These are phyloP conservation scores for Chlamydomonas incerta DNA, from an alignment of 139 green algal species.

Conservation along the genomic window DNA sequence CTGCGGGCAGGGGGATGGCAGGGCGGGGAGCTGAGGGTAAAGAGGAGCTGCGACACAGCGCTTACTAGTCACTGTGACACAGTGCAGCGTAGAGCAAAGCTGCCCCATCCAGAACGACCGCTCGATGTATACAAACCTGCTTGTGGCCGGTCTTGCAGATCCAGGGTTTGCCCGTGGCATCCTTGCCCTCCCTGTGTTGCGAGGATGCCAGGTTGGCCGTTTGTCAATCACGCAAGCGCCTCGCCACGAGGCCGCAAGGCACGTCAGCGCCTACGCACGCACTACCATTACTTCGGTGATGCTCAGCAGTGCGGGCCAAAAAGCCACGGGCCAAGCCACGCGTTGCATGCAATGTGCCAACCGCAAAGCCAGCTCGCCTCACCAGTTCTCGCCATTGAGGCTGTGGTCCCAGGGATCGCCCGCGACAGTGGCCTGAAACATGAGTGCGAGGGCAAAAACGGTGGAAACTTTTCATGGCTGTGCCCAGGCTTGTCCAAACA, in stretches of 20 bases:
- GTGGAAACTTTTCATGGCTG: no score
- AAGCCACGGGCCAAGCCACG: no score
- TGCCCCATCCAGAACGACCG: no score
- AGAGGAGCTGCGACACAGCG: background rate
- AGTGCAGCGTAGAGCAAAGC: no score
- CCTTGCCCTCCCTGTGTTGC: background rate
- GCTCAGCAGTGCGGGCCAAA: background rate
- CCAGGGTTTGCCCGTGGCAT: constrained; percentile 23
- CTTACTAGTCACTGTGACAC: no score
- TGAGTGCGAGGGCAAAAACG: background rate
- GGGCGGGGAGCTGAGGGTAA: no score
- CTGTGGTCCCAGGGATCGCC: constrained; percentile 25
- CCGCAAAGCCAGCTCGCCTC: background rate
- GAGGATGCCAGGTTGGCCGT: background rate
- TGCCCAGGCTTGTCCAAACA: no score
- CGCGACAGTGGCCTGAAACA: background rate
- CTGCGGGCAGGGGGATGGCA: background rate
- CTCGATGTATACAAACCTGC: background rate
- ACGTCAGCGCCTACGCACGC: no score
- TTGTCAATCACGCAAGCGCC: no score
- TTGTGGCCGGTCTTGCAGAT: background rate
- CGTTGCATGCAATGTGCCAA: no score
- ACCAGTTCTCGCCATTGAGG: constrained; percentile 18
- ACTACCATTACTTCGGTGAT: no score
- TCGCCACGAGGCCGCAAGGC: no score